Conservation (phyloP, 257 asterid species). For the Anisodus tanguticus region DNA sequence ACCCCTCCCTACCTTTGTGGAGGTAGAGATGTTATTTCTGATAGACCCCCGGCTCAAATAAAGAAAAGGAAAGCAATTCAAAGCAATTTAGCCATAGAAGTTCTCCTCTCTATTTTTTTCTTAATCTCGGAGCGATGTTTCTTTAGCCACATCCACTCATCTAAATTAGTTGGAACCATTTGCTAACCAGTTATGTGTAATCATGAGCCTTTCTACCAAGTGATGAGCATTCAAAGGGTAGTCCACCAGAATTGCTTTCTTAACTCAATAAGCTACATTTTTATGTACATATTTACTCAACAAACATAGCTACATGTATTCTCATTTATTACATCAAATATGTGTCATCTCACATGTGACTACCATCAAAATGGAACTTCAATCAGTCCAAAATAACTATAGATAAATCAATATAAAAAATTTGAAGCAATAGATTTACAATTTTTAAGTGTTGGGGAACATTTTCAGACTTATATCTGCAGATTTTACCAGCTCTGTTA, state of each 20-base stretch:
- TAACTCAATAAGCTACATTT: neutral
- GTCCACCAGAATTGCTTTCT: slow-evolving; percentile 13
- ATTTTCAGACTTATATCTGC: neutral
- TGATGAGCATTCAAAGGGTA: neutral
- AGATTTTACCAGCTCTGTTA: neutral
- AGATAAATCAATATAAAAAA: neutral
- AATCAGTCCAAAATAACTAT: neutral
- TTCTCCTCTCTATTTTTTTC: neutral
- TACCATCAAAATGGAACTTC: neutral
- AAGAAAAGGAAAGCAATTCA: too few relatives aligned
- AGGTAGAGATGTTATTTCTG: too few relatives aligned
- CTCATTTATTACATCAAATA: neutral
- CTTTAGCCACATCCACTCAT: slow-evolving; percentile 25
- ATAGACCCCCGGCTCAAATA: too few relatives aligned
- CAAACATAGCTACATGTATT: neutral
- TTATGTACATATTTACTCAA: neutral
- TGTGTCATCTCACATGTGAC: slow-evolving; percentile 2
- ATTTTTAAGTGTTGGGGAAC: neutral
- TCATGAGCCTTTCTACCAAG: neutral
- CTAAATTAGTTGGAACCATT: slow-evolving; percentile 1
- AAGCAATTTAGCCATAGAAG: neutral
- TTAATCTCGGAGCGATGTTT: slow-evolving; percentile 5
- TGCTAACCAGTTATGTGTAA: neutral
- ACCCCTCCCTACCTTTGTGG: too few relatives aligned
- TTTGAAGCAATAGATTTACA: neutral